These are phyloP conservation scores for Micractinium sp. DNA, from an alignment of 139 green algal genomes.

Conservation along the genomic window DNA sequence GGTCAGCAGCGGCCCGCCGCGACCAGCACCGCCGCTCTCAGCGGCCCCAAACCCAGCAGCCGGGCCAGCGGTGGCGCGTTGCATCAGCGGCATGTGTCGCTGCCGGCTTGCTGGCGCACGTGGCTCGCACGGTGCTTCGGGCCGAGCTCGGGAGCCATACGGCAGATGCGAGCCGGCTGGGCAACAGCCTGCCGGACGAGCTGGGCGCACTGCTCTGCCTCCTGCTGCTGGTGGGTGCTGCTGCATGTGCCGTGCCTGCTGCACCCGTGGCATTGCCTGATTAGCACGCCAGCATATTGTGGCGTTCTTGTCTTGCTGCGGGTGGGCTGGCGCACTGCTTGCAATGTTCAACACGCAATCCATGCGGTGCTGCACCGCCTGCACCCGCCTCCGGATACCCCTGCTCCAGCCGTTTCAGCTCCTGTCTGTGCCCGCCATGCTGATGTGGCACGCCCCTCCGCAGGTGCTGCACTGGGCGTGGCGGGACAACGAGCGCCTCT, in stretches of 20 bases:
- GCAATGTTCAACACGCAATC: background rate
- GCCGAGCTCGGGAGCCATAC: background rate
- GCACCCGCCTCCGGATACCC: background rate
- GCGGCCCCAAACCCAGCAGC: too few species aligned
- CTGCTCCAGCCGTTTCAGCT: background rate
- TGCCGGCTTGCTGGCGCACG: background rate
- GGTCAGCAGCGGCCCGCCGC: background rate
- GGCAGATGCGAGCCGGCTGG: background rate
- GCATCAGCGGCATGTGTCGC: background rate
- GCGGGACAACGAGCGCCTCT: background rate
- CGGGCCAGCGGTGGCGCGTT: background rate
- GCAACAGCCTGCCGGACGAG: background rate
- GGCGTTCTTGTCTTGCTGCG: background rate
- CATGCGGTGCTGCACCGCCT: background rate
- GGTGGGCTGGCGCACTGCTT: background rate
- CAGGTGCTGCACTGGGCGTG: background rate
- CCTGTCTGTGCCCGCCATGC: too few species aligned
- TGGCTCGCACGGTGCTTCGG: background rate
- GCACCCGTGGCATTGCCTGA: background rate
- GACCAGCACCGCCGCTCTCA: too few species aligned
- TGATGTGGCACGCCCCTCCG: background rate
- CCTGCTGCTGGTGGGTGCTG: slow-evolving; percentile 2
- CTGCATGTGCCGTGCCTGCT: background rate
- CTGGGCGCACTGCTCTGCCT: background rate
- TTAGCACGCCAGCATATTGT: background rate